phyloP scores from a whole-genome alignment of 108 stramenopile species.

The Skeletonema potamos region DNA sequence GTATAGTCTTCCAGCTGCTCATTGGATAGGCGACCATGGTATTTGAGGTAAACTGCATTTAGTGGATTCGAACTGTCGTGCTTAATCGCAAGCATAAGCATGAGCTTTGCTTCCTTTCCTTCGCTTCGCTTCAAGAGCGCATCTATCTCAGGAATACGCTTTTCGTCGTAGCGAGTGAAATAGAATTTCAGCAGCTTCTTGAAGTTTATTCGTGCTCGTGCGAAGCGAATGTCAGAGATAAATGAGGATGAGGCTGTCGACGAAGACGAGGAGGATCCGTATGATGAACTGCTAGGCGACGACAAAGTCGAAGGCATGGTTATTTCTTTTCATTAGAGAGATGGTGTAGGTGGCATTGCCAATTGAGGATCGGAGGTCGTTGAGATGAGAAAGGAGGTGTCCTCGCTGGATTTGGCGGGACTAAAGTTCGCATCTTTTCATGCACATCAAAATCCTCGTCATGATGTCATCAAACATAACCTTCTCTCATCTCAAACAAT shows the following conservation, averaged over 20 bases:
- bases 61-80: constrained; percentile 33
- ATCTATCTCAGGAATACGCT: neutral
- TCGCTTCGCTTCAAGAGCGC: neutral
- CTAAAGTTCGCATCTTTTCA: too few relatives aligned
- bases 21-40: neutral
- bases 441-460: too few relatives aligned
- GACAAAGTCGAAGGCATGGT: neutral
- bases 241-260: neutral
- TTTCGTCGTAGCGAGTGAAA: neutral
- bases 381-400: too few relatives aligned
- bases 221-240: neutral
- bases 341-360: too few relatives aligned
- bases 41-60: neutral
- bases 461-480: too few relatives aligned
- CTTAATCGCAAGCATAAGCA: constrained; percentile 15
- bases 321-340: neutral
- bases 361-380: too few relatives aligned
- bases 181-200: neutral
- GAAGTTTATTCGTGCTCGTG: neutral
- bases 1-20: neutral
- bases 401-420: too few relatives aligned
- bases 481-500: too few relatives aligned
- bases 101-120: constrained; percentile 34
- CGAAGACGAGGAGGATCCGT: neutral
- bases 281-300: neutral